A percentile compares a stretch with the other conserved stretches of the same genome.
These are phyloP conservation scores for Diophrys appendiculata DNA, from an alignment of 73 alveolate genomes.

Conservation along the genomic window DNA sequence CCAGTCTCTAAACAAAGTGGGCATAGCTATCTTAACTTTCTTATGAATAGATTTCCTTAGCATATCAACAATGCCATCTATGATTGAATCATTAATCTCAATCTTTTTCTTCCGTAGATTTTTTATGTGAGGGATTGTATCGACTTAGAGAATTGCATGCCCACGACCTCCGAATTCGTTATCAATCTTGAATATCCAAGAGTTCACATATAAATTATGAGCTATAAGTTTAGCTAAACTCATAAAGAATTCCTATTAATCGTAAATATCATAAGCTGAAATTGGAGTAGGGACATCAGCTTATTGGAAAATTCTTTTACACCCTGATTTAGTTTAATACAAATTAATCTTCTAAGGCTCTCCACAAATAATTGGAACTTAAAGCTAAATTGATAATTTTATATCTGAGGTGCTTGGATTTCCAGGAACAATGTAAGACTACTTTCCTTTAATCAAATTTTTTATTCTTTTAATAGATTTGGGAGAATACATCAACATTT, in stretches of 20 bases:
- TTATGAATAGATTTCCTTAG: conserved; percentile 80
- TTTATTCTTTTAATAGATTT: conserved; percentile 89
- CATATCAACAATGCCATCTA: conserved; percentile 75
- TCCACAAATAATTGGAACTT: conserved; percentile 95
- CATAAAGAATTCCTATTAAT: conserved; percentile 92
- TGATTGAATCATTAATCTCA: conserved; percentile 75
- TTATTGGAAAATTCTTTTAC: conserved; percentile 89
- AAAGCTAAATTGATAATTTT: conserved; percentile 83
- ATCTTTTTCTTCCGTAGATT: conserved; percentile 71
- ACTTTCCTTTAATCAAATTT: conserved; percentile 74
- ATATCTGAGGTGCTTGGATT: conserved; percentile 89
- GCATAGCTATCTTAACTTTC: conserved; percentile 90
- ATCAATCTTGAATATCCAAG: conserved; percentile 97
- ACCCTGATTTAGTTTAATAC: conserved; percentile 96
- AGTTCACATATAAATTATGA: conserved; percentile 85
- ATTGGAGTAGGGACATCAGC: conserved; percentile 95
- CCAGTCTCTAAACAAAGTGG: conserved; percentile 86
- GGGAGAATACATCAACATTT: conserved; percentile 88
- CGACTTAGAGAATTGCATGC: conserved; percentile 89
- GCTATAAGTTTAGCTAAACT: conserved; percentile 92
- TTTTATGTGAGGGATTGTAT: conserved; percentile 66
- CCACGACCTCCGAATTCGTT: conserved; percentile 98
- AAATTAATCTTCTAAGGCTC: conserved; percentile 89
- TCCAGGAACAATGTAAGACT: conserved; percentile 96
- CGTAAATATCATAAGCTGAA: conserved; percentile 95